Evolutionary conservation across 1,284 basidiomycete species (phyloP).

Genomic region (Ustilago curta): DNA sequence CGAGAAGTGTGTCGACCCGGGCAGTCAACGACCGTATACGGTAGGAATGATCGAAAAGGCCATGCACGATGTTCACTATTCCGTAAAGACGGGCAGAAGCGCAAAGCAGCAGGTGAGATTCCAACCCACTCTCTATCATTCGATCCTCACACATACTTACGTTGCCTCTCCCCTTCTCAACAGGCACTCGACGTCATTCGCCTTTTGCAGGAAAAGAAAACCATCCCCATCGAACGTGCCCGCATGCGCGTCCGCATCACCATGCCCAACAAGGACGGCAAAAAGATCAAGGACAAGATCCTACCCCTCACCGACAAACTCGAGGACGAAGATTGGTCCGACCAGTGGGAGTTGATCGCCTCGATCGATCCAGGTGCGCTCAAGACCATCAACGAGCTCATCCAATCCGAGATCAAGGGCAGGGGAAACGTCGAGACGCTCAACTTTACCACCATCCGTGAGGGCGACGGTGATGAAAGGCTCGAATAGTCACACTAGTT

Average conservation of each 20-base stretch:
- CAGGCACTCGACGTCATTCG: conserved; percentile 93
- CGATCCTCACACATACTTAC: background rate
- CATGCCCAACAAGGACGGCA: conserved; percentile 81
- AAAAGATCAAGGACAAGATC: conserved; percentile 80
- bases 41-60: conserved; percentile 98
- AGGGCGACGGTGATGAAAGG: conserved; percentile 62
- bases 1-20: conserved; percentile 93
- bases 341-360: conserved; percentile 84
- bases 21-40: conserved; percentile 87
- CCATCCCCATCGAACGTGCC: conserved; percentile 89
- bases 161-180: background rate
- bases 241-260: conserved; percentile 90
- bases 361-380: conserved; percentile 93
- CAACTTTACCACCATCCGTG: conserved; percentile 60
- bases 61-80: conserved; percentile 93
- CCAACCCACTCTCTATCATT: background rate
- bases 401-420: conserved; percentile 84
- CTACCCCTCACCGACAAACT: conserved; percentile 81
- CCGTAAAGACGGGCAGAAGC: conserved; percentile 85
- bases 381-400: conserved; percentile 85
- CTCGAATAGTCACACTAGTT: conserved; percentile 42
- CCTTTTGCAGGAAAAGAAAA: conserved; percentile 77
- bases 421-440: conserved; percentile 77
- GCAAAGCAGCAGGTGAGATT: conserved; percentile 76
- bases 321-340: conserved; percentile 82